A percentile compares a stretch with the other conserved stretches of the same genome.
phyloP scores from a whole-genome alignment of 129 eudicot genomes.

The Logfia minima region DNA sequence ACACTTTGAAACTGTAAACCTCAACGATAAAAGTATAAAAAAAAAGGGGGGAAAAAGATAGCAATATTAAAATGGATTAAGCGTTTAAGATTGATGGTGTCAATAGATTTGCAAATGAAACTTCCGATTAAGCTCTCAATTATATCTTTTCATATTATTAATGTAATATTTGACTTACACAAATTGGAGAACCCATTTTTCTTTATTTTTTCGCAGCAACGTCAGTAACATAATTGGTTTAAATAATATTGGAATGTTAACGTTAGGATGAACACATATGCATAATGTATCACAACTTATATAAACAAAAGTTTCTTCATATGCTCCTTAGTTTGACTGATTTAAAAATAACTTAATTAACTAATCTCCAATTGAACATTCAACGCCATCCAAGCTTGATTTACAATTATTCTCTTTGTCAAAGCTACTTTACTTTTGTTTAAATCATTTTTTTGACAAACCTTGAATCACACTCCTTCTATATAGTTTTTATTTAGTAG shows the following conservation, averaged over 20 bases:
- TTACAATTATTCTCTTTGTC: slow-evolving; percentile 5
- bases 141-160: no score
- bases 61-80: no score
- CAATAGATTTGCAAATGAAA: no score
- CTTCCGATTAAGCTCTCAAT: no score
- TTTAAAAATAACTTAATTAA: background rate
- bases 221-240: background rate
- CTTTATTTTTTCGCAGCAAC: background rate
- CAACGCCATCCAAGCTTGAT: slow-evolving; percentile 12
- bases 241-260: background rate
- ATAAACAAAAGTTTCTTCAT: slow-evolving; percentile 10
- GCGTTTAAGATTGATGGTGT: no score
- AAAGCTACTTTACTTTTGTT: slow-evolving; percentile 29
- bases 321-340: background rate
- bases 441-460: slow-evolving; percentile 1
- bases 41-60: no score
- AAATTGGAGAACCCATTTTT: no score
- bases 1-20: no score
- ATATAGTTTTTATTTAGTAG: background rate
- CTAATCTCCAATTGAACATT: background rate
- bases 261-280: background rate
- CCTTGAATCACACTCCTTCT: slow-evolving; percentile 23
- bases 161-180: no score
- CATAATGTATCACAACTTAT: background rate
- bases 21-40: no score